Percentiles rank a stretch among this genome's conserved stretches.
Evolutionary conservation across 2,329 filamentous ascomycete species (phyloP).

Genomic region (Aspergillus arachidicola): DNA sequence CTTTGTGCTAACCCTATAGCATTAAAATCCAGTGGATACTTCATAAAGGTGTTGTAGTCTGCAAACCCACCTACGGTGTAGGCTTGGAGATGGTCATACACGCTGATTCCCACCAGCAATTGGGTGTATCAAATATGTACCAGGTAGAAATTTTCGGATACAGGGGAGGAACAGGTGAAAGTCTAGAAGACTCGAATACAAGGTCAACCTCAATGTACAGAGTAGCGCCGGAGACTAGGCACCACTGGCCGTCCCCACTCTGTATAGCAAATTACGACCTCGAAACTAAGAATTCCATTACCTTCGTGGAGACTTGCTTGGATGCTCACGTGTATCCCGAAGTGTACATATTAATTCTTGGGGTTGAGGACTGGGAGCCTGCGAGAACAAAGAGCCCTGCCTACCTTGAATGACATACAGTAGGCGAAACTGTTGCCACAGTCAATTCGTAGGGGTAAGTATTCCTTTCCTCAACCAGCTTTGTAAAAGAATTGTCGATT

Average conservation of each 20-base stretch:
- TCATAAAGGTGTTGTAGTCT: not conserved
- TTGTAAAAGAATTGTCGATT: slow-evolving; percentile 3
- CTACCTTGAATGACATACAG: not conserved
- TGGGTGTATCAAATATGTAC: not conserved
- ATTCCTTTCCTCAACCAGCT: not conserved
- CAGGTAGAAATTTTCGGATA: not conserved
- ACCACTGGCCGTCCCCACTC: slow-evolving; percentile 6
- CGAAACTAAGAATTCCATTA: not conserved
- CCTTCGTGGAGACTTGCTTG: not conserved
- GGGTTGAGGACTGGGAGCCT: not conserved
- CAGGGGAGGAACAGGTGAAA: not conserved
- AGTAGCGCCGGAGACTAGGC: slow-evolving; percentile 9
- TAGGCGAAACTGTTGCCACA: not conserved
- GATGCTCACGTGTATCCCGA: not conserved
- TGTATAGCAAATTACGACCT: slow-evolving; percentile 10
- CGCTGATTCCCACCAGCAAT: not conserved
- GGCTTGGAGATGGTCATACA: not conserved
- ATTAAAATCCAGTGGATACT: too few species aligned
- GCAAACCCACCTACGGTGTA: not conserved
- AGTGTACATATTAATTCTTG: not conserved
- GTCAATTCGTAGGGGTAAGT: not conserved
- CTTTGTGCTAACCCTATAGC: not conserved
- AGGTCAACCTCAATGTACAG: not conserved
- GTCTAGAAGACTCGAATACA: slow-evolving; percentile 8
- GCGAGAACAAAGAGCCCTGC: not conserved